Evolutionary conservation across 345 rosid species (phyloP).

Genomic region (Alliaria petiolata): DNA sequence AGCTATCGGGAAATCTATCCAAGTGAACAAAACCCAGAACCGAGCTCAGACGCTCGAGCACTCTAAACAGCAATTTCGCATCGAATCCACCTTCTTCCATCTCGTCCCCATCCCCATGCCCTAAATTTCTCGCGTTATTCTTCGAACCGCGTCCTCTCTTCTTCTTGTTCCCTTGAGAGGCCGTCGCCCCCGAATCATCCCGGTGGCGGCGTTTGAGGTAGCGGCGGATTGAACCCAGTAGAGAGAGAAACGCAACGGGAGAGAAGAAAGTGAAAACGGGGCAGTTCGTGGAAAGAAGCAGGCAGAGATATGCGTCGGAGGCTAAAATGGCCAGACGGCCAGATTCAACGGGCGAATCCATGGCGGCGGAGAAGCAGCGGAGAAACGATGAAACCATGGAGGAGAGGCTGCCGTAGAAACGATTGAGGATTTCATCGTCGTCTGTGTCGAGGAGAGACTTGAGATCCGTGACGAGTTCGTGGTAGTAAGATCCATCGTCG

Average conservation of each 20-base stretch:
- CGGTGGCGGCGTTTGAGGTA: slow-evolving; percentile 43
- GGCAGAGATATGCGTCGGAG: slow-evolving; percentile 54
- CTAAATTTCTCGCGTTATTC: slow-evolving; percentile 8
- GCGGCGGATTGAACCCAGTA: slow-evolving; percentile 71
- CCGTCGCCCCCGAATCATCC: slow-evolving; percentile 1
- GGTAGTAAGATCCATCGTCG: slow-evolving; percentile 26
- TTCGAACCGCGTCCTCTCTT: slow-evolving; percentile 30
- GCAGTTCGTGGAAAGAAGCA: slow-evolving; percentile 60
- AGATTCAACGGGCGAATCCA: slow-evolving; percentile 49
- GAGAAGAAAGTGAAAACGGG: slow-evolving; percentile 79
- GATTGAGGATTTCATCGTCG: slow-evolving; percentile 44
- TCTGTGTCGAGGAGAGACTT: slow-evolving; percentile 43
- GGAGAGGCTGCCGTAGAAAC: slow-evolving; percentile 50
- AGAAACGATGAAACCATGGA: slow-evolving; percentile 48
- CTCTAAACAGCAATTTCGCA: slow-evolving; percentile 35
- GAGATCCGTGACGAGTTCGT: slow-evolving; percentile 42
- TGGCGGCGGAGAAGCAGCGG: slow-evolving; percentile 48
- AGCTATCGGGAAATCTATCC: slow-evolving; percentile 74
- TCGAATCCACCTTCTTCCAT: slow-evolving; percentile 41
- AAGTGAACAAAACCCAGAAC: slow-evolving; percentile 68
- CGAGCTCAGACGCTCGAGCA: slow-evolving; percentile 46
- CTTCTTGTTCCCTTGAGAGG: slow-evolving; percentile 28
- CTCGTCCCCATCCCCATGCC: slow-evolving; percentile 24
- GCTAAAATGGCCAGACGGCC: slow-evolving; percentile 45
- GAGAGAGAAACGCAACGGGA: slow-evolving; percentile 64